Conservation (phyloP, 305 asterid genomes). For the Caryopteris hybrid region DNA sequence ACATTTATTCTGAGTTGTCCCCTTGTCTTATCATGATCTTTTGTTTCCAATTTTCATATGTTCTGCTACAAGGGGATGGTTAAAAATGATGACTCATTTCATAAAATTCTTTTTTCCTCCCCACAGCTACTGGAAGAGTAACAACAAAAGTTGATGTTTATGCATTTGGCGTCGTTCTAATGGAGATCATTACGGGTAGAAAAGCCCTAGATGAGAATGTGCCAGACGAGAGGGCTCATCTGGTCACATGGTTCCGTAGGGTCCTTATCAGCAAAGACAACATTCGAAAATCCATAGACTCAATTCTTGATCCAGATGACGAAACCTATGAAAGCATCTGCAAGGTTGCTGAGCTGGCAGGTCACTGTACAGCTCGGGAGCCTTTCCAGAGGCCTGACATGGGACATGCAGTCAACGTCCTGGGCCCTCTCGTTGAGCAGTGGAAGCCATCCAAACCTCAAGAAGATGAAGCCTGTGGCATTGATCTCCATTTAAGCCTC, state of each 20-base stretch:
- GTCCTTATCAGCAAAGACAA: constrained; percentile 82
- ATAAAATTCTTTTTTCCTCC: not conserved
- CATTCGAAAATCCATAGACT: constrained; percentile 67
- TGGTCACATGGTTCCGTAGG: constrained; percentile 92
- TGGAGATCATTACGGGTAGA: constrained; percentile 87
- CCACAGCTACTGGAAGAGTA: constrained; percentile 92
- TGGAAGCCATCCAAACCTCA: constrained; percentile 69
- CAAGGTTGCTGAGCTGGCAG: constrained; percentile 84
- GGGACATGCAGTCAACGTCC: constrained; percentile 94
- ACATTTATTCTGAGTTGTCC: no score
- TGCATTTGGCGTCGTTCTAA: constrained; percentile 85
- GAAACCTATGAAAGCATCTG: constrained; percentile 80
- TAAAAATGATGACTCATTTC: not conserved
- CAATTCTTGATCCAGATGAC: constrained; percentile 57
- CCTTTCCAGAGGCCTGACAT: constrained; percentile 93
- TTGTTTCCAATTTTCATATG: not conserved
- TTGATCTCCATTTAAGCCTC: constrained; percentile 75
- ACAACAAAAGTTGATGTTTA: constrained; percentile 92
- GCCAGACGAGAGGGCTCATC: constrained; percentile 85
- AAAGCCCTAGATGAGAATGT: constrained; percentile 78
- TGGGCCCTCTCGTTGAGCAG: constrained; percentile 87
- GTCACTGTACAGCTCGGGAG: constrained; percentile 90
- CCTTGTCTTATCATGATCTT: no score
- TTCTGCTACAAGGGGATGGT: not conserved
- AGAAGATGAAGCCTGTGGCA: constrained; percentile 62